A percentile compares a stretch with the other conserved stretches of the same genome.
Conservation (phyloP, 345 rosid species). For the Eucalyptus leucophloia region DNA sequence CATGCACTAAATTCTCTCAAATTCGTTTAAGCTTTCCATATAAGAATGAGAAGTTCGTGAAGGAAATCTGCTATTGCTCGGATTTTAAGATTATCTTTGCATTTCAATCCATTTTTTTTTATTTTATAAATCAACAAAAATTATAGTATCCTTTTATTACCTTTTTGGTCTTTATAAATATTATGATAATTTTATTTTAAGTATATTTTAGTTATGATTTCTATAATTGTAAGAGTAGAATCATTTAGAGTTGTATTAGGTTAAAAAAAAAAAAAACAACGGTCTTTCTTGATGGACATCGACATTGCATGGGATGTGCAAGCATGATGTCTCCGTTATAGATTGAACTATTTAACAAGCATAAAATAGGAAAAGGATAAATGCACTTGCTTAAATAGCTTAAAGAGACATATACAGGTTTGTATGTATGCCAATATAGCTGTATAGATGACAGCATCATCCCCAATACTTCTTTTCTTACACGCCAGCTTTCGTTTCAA, state of each 20-base stretch:
- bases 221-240: accelerated
- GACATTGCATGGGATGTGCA: not conserved
- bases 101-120: too few species aligned
- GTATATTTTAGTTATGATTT: not conserved
- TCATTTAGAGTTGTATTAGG: not conserved
- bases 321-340: not conserved
- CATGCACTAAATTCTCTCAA: too few species aligned
- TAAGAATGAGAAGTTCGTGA: too few species aligned
- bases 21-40: too few species aligned
- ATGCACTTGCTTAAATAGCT: not conserved
- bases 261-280: not conserved
- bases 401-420: not conserved
- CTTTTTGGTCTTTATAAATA: too few species aligned
- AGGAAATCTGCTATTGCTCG: too few species aligned
- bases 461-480: not conserved
- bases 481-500: not conserved
- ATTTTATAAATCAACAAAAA: too few species aligned
- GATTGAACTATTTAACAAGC: not conserved
- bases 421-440: not conserved
- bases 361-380: not conserved
- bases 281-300: not conserved
- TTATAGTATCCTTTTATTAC: too few species aligned
- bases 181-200: too few species aligned
- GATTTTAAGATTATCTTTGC: too few species aligned
- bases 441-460: not conserved